Evolutionary conservation across 495 filamentous ascomycete genomes (phyloP), one percentile per base, ranked within the genome.

Genomic region (Aspergillus sclerotiicarbonarius): DNA sequence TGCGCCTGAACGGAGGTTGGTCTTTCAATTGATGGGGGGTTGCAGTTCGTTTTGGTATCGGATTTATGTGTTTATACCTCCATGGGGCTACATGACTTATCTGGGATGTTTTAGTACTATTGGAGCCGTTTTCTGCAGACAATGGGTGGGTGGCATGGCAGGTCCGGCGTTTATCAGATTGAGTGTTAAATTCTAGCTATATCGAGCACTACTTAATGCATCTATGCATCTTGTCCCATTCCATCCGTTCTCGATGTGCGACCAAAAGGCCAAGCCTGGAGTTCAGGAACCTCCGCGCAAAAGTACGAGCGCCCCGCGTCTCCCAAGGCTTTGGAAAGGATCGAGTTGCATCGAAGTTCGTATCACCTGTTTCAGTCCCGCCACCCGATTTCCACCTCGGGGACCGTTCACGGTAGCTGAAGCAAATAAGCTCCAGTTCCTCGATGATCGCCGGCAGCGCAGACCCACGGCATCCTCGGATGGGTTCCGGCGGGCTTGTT

Each of bases 1-100:
- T 98, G 73, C 81, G 86, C 21, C 77, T 87, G 59, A 90, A 96
- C 56, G 93, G 94, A 0, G 90, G 88, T 0, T 98, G 94, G 94
- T 87, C 80, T 39, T 92, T 87, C 16, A 50, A 50, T 6, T 50
- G 16, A 50, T 21, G 20, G 25, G 25, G 25, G 25, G 5, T 49
- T 10, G 20, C 18, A 45, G 21, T 49, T n/a, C 10, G 15, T 25
- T 25, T 29, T 9, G 19, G 2, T 20, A 4, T 45, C 16, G 15
- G 8, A 1, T n/a, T 46, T 46, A 21, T 46, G 44, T 21, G 44
- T 10, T 45, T 20, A 30, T 47, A 21, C 44, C 59, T 56, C 15
- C 47, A 20, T 54, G 52, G 35, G 13, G 44, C 49, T 20, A 32
- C 39, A 37, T 53, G 41, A 45, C 30, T 39, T 30, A 32, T 21